phyloP scores from a whole-genome alignment of 1,284 basidiomycete genomes.

The Ceratobasidium sp. region DNA sequence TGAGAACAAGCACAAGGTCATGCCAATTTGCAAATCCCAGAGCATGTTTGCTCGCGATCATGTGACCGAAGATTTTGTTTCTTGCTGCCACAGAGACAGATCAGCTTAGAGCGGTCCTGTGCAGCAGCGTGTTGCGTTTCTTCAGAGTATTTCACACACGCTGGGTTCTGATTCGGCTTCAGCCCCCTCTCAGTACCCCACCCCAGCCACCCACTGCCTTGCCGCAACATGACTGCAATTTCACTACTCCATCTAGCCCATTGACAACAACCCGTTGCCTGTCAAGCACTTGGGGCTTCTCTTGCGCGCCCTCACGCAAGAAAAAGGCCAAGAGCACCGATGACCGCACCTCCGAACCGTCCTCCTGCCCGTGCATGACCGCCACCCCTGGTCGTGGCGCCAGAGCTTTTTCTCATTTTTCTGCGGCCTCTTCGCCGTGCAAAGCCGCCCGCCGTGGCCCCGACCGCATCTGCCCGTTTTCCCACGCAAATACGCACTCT shows the following conservation, averaged over 20 bases:
- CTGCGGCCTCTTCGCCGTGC: neutral
- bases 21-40: too few relatives aligned
- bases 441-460: neutral
- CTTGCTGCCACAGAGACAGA: too few relatives aligned
- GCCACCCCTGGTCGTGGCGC: slow-evolving; percentile 8
- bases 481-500: too few relatives aligned
- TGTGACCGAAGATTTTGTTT: too few relatives aligned
- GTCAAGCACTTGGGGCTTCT: neutral
- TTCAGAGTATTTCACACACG: too few relatives aligned
- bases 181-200: too few relatives aligned
- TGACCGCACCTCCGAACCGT: neutral
- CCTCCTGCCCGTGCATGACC: neutral
- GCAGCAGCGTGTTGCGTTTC: too few relatives aligned
- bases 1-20: too few relatives aligned
- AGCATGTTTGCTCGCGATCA: too few relatives aligned
- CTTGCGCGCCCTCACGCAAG: slow-evolving; percentile 16
- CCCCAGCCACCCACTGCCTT: slow-evolving; percentile 5
- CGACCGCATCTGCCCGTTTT: too few relatives aligned
- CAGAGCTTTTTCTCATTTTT: neutral
- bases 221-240: neutral
- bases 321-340: slow-evolving; percentile 21
- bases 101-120: too few relatives aligned
- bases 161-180: too few relatives aligned
- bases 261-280: neutral
- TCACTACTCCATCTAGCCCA: slow-evolving; percentile 6